phyloP scores from a whole-genome alignment of 139 green algal species.

The Picochlorum sp. region DNA sequence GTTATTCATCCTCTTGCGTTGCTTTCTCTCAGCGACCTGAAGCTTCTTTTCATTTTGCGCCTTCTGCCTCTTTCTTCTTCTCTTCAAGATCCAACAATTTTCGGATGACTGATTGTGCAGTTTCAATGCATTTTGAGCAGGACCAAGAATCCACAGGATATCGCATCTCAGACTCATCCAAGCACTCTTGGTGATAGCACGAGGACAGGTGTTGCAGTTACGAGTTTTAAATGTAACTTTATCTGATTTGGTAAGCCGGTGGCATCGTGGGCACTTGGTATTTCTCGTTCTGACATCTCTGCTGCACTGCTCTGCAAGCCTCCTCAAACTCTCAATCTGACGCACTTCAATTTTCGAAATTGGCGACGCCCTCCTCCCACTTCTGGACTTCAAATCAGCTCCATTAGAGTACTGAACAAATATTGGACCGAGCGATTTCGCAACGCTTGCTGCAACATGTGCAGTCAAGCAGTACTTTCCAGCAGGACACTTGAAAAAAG shows the following conservation, averaged over 20 bases:
- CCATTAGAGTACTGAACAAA: not conserved
- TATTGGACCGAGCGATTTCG: no score
- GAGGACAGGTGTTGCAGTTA: conserved; percentile 41
- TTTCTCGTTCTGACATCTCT: conserved; percentile 25
- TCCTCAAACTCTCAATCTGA: conserved; percentile 12
- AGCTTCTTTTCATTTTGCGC: conserved; percentile 15
- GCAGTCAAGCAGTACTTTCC: conserved; percentile 38
- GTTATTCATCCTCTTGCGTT: conserved; percentile 19
- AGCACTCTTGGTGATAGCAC: conserved; percentile 42
- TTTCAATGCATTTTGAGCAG: conserved; percentile 40
- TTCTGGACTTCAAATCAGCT: not conserved
- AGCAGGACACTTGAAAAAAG: conserved; percentile 34
- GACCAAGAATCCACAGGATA: conserved; percentile 39
- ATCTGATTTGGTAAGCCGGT: conserved; percentile 34
- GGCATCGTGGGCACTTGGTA: conserved; percentile 48
- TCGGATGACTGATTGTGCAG: conserved; percentile 17
- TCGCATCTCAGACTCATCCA: conserved; percentile 23
- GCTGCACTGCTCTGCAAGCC: conserved; percentile 4
- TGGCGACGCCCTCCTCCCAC: not conserved
- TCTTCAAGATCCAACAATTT: conserved; percentile 31
- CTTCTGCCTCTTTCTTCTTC: conserved; percentile 9
- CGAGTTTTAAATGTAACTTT: conserved; percentile 29
- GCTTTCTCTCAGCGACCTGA: conserved; percentile 39
- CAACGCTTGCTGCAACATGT: conserved; percentile 10
- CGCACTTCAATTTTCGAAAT: conserved; percentile 9